phyloP scores from a whole-genome alignment of 2,329 filamentous ascomycete species.

The Niveomyces coronatus region DNA sequence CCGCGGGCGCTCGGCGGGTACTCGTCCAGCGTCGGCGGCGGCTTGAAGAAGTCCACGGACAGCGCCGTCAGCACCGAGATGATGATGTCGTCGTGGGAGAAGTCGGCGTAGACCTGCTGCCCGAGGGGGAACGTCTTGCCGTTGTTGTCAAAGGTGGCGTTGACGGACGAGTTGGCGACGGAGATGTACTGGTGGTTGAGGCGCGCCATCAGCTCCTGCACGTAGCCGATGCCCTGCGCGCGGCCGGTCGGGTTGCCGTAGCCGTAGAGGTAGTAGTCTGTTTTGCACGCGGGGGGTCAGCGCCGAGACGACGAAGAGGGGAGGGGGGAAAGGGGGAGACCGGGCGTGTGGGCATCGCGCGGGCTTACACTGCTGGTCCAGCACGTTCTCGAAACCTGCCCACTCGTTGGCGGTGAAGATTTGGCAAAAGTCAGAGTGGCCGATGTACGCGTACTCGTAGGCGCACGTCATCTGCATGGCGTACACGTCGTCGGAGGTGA shows the following conservation, averaged over 20 bases:
- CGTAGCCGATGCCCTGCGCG: conserved; percentile 69
- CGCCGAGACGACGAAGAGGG: neutral
- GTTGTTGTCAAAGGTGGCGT: conserved; percentile 57
- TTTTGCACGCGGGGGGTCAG: neutral
- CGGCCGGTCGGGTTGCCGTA: conserved; percentile 66
- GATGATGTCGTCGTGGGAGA: conserved; percentile 78
- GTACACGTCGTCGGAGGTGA: conserved; percentile 40
- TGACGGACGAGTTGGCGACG: conserved; percentile 43
- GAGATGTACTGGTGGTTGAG: conserved; percentile 62
- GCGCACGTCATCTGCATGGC: conserved; percentile 42
- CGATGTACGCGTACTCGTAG: conserved; percentile 41
- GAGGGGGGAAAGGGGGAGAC: neutral
- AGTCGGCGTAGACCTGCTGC: conserved; percentile 61
- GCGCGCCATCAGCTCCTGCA: conserved; percentile 69
- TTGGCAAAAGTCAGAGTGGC: conserved; percentile 50
- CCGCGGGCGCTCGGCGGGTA: conserved; percentile 33
- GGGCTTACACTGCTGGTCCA: conserved; percentile 39
- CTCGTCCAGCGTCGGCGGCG: conserved; percentile 30
- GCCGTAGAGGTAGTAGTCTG: conserved; percentile 65
- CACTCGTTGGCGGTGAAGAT: conserved; percentile 62
- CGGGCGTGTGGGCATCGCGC: neutral
- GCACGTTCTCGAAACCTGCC: conserved; percentile 48
- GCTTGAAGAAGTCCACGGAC: conserved; percentile 43
- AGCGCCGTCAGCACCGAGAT: conserved; percentile 32
- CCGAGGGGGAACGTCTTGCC: conserved; percentile 57